Conservation (phyloP, 371 early-diverging fungal species). For the Syncephalastrum contaminatum region DNA sequence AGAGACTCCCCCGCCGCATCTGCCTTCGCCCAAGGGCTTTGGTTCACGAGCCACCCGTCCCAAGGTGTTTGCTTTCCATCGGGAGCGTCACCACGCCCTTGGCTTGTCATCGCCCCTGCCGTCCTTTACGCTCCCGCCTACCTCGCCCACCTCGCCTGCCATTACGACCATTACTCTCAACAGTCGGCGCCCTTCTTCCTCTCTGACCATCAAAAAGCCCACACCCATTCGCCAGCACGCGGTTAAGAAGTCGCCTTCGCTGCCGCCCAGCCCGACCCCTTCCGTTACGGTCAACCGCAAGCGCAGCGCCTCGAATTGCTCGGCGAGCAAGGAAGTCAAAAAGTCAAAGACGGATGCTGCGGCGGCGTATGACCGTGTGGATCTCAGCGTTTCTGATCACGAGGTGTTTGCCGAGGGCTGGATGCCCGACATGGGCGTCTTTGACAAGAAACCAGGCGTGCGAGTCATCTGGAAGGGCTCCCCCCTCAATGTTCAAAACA, state of each 20-base stretch:
- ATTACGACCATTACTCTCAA: too few species aligned
- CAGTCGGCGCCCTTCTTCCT: too few species aligned
- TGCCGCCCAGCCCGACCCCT: too few species aligned
- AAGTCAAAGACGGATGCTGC: constrained; percentile 17
- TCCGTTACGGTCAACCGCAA: too few species aligned
- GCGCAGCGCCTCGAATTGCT: too few species aligned
- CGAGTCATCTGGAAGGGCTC: constrained; percentile 30
- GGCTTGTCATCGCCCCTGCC: constrained; percentile 1
- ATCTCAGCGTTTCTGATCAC: constrained; percentile 14
- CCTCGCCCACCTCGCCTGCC: too few species aligned
- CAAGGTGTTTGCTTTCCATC: not conserved
- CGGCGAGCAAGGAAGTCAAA: constrained; percentile 3
- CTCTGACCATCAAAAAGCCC: too few species aligned
- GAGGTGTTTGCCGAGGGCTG: constrained; percentile 21
- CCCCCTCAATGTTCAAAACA: constrained; percentile 23
- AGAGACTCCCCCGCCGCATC: not conserved
- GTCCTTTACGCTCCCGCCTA: too few species aligned
- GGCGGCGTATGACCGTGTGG: constrained; percentile 22
- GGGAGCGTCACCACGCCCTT: not conserved
- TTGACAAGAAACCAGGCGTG: constrained; percentile 19
- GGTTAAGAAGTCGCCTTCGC: too few species aligned
- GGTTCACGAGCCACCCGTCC: too few species aligned
- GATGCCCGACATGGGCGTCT: constrained; percentile 20
- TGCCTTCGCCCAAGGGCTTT: not conserved
- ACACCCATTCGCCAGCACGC: too few species aligned